Base-by-base conservation (phyloP, 75 land plant species). In the Selaginella moellendorffii region DNA sequence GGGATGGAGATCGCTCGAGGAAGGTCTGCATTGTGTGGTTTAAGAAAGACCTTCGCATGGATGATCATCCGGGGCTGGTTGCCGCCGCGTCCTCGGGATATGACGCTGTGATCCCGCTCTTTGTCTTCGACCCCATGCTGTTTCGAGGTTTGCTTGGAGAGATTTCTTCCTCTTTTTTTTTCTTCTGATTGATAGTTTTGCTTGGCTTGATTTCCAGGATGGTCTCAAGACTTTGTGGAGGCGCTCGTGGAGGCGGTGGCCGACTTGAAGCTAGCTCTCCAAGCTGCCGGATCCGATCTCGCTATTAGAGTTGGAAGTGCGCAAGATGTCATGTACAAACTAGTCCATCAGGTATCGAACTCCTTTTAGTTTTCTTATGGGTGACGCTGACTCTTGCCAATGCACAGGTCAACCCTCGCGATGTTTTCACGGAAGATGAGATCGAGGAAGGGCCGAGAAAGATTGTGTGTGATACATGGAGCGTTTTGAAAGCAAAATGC, bases 21-120 rank as follows among this genome's bases (percentile, higher is more conserved):
- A 36, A 36, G 14, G 14, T 36, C 46, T 36, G 46, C 46, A 26
- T 86, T 31, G 63, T 86, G 20, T 86, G 90, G 96, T 89, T 83
- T 81, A 89, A 86, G 76, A 81, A 86, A 10, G 96, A 89, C 65
- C 78, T 89, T 65, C 78, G 96, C 25, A 25, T 80, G 19, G 87
- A 89, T 63, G 96, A 89, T 66, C 96, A 89, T 42, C 87, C 82
- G 0, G 96, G 84, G 0, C 78, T 86, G 17, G 73, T 70, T 27
- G 73, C 72, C 25, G 69, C 75, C 5, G 86, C 84, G 19, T 56
- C 78, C 12, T n/a, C 69, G 17, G 31, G 24, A 29, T 76, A 76
- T 56, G 61, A 67, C 27, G 25, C 72, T 0, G 56, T 89, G n/a
- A 54, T 89, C 14, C 96, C 96, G 26, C 68, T 89, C 51, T 89